Evolutionary conservation across 2,329 filamentous ascomycete genomes (phyloP).

Genomic region (Verticillium dahliae): DNA sequence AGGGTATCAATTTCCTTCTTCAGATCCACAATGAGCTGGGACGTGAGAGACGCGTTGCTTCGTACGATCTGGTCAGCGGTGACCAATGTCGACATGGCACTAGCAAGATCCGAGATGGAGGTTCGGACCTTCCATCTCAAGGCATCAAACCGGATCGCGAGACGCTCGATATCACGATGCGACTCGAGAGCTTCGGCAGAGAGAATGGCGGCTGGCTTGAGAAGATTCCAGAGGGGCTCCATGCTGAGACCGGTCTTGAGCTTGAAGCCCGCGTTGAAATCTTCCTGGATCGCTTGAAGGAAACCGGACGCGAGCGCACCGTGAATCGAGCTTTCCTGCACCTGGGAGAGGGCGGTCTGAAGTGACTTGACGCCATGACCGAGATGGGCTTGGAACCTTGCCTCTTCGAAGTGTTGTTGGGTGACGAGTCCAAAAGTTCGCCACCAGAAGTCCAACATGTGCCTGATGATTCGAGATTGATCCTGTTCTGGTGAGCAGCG

Average conservation of each 20-base stretch:
- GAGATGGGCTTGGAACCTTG: conserved; percentile 57
- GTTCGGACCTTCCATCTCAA: conserved; percentile 53
- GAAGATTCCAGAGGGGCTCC: conserved; percentile 68
- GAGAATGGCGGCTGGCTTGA: conserved; percentile 57
- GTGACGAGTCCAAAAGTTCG: conserved; percentile 44
- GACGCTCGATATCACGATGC: conserved; percentile 43
- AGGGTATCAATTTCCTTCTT: conserved; percentile 44
- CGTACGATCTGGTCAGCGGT: conserved; percentile 51
- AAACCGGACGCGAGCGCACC: conserved; percentile 32
- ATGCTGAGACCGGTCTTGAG: conserved; percentile 72
- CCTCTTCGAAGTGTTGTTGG: conserved; percentile 48
- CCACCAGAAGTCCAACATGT: conserved; percentile 47
- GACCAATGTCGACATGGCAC: conserved; percentile 47
- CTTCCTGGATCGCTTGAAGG: conserved; percentile 36
- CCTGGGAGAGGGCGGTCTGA: conserved; percentile 20
- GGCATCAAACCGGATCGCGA: conserved; percentile 54
- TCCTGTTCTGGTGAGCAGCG: conserved; percentile 12
- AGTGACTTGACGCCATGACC: conserved; percentile 40
- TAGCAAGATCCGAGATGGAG: conserved; percentile 43
- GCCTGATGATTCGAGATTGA: conserved; percentile 24
- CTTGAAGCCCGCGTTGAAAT: conserved; percentile 65
- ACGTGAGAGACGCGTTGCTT: conserved; percentile 31
- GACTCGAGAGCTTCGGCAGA: conserved; percentile 37
- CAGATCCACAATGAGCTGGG: conserved; percentile 42
- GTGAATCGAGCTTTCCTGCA: conserved; percentile 16